These are phyloP conservation scores for Taphrina wiesneri DNA, from an alignment of 1,139 yeast species.

Conservation along the genomic window DNA sequence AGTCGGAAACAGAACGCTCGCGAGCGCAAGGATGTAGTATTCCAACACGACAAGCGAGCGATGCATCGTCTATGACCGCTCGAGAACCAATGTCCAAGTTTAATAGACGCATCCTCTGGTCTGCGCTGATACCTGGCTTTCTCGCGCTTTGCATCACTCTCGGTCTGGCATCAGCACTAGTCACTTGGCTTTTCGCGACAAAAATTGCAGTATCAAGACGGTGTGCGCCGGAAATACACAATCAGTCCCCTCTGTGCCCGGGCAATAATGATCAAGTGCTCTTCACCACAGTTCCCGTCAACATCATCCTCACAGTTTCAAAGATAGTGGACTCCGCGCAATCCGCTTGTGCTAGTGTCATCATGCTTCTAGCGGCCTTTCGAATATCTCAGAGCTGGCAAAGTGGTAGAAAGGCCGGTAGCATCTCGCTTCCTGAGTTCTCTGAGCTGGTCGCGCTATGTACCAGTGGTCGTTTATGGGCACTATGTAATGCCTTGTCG, in stretches of 20 bases:
- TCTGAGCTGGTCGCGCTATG: background rate
- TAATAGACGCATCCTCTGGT: background rate
- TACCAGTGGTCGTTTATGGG: constrained; percentile 2
- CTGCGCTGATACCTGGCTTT: background rate
- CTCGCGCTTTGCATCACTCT: background rate
- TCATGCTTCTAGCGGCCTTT: constrained; percentile 1
- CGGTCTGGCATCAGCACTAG: background rate
- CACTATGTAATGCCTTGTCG: background rate
- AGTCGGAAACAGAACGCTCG: background rate
- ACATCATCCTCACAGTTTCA: constrained; percentile 3
- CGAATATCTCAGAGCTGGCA: background rate
- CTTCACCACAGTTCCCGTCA: constrained; percentile 4
- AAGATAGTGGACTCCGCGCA: constrained; percentile 3
- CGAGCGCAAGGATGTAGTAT: too few relatives aligned
- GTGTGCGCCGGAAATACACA: background rate
- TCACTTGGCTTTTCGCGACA: constrained; percentile 1
- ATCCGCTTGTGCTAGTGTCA: background rate
- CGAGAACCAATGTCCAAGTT: background rate
- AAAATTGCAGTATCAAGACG: background rate
- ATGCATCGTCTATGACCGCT: background rate
- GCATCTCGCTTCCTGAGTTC: background rate
- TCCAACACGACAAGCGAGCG: background rate
- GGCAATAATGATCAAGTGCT: constrained; percentile 6
- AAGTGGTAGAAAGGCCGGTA: background rate
- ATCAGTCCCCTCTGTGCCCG: constrained; percentile 2